These are phyloP conservation scores for Vitis hybrid DNA, from an alignment of 177 flowering plant genomes.

Conservation along the genomic window DNA sequence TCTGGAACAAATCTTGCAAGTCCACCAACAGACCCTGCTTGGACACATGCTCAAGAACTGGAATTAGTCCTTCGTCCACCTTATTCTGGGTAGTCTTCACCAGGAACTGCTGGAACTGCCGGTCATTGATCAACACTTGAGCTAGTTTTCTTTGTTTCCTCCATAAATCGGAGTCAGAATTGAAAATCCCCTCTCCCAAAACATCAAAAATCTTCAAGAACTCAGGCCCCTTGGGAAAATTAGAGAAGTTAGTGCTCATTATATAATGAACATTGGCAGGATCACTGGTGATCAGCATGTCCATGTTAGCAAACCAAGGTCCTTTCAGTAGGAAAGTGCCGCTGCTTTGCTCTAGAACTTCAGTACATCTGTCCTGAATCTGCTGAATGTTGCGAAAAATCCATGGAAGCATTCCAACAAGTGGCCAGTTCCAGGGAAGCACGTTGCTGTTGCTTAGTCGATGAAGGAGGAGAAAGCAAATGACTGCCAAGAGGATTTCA, in stretches of 20 bases:
- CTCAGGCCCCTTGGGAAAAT: constrained; percentile 48
- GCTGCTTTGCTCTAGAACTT: constrained; percentile 12
- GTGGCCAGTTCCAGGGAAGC: constrained; percentile 29
- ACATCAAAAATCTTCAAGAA: constrained; percentile 40
- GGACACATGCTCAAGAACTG: constrained; percentile 15
- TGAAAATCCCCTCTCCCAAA: constrained; percentile 58
- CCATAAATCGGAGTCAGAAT: constrained; percentile 46
- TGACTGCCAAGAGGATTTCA: constrained; percentile 7
- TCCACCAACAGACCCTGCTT: constrained; percentile 10
- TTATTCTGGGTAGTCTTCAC: constrained; percentile 8
- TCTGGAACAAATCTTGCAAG: constrained; percentile 29
- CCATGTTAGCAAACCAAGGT: constrained; percentile 34
- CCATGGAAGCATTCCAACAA: constrained; percentile 43
- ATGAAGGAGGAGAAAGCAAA: constrained; percentile 21
- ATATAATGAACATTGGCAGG: constrained; percentile 42
- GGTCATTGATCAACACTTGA: constrained; percentile 19
- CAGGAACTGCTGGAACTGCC: constrained; percentile 24
- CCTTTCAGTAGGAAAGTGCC: constrained; percentile 36
- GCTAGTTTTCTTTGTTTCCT: constrained; percentile 31
- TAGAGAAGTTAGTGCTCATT: constrained; percentile 45
- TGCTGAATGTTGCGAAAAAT: constrained; percentile 20
- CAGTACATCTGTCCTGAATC: constrained; percentile 25
- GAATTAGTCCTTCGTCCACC: constrained; percentile 22
- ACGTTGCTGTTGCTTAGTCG: constrained; percentile 2
- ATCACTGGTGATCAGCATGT: constrained; percentile 30